These are phyloP conservation scores for Boletus vinaceobasis DNA, from an alignment of 768 basidiomycete species.

Conservation along the genomic window DNA sequence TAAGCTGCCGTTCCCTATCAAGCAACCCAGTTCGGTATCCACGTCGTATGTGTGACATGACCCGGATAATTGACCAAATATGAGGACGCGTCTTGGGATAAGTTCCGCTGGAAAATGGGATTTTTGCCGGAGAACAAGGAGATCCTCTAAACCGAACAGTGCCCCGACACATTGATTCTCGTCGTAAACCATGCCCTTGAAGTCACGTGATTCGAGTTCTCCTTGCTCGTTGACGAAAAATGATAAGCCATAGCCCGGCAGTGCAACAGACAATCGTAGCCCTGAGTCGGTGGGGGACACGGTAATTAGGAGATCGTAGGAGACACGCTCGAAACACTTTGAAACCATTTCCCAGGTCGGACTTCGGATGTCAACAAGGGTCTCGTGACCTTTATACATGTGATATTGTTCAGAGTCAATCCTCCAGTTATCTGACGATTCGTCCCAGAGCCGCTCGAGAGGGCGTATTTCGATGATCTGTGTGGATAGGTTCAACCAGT, in stretches of 20 bases:
- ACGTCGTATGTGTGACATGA: neutral
- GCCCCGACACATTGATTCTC: constrained; percentile 36
- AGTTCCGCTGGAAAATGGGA: neutral
- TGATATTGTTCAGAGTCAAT: constrained; percentile 1
- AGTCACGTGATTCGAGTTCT: constrained; percentile 36
- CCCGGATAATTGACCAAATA: neutral
- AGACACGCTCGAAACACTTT: neutral
- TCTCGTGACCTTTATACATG: neutral
- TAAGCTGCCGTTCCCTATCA: constrained; percentile 21
- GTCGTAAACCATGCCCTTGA: constrained; percentile 38
- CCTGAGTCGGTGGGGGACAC: neutral
- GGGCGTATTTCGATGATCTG: constrained; percentile 23
- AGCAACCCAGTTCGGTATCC: constrained; percentile 5
- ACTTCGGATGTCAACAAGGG: constrained; percentile 21
- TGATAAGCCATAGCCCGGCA: constrained; percentile 36
- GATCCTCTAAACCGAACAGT: constrained; percentile 38
- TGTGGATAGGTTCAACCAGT: constrained; percentile 23
- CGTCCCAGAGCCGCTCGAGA: constrained; percentile 14
- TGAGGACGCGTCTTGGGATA: neutral
- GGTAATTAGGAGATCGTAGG: constrained; percentile 14
- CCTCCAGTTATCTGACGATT: constrained; percentile 20
- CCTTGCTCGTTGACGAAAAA: constrained; percentile 32
- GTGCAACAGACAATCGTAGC: constrained; percentile 13
- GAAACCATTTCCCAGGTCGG: constrained; percentile 19
- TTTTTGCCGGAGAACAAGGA: constrained; percentile 25